Percentiles rank a stretch among this genome's conserved stretches.
These are phyloP conservation scores for Phytophthora pini DNA, from an alignment of 352 stramenopile species.

Conservation along the genomic window DNA sequence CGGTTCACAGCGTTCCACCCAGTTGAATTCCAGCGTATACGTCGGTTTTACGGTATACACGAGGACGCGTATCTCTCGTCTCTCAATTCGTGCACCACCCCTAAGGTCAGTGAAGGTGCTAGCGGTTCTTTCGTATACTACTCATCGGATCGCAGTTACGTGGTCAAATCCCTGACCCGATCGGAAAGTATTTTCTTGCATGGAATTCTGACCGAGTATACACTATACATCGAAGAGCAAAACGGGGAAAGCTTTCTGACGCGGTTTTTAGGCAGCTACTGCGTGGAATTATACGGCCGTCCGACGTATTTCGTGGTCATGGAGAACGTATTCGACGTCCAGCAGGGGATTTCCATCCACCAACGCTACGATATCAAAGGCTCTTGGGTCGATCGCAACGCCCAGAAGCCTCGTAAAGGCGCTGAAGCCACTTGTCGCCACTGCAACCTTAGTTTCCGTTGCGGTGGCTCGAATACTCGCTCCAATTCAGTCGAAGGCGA, in stretches of 20 bases:
- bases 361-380: conserved; percentile 91
- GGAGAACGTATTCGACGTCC: conserved; percentile 89
- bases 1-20: conserved; percentile 75
- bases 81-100: conserved; percentile 67
- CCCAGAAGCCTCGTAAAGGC: conserved; percentile 59
- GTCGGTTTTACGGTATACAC: conserved; percentile 61
- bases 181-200: conserved; percentile 72
- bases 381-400: conserved; percentile 83
- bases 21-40: conserved; percentile 55
- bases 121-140: conserved; percentile 89
- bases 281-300: conserved; percentile 78
- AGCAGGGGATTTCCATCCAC: conserved; percentile 78
- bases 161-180: conserved; percentile 80
- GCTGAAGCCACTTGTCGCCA: conserved; percentile 72
- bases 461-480: conserved; percentile 34
- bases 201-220: conserved; percentile 72
- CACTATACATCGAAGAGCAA: conserved; percentile 54
- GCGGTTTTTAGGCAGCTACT: conserved; percentile 86
- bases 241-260: conserved; percentile 75
- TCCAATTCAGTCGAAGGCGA: conserved; percentile 19
- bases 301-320: conserved; percentile 88
- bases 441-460: conserved; percentile 76
- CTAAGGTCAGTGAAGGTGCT: conserved; percentile 81
- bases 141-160: conserved; percentile 73
- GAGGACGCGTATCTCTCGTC: conserved; percentile 61